Evolutionary conservation across 108 stramenopile genomes (phyloP), one percentile per base, ranked within the genome.

Genomic region (Mediolabrus comicus): DNA sequence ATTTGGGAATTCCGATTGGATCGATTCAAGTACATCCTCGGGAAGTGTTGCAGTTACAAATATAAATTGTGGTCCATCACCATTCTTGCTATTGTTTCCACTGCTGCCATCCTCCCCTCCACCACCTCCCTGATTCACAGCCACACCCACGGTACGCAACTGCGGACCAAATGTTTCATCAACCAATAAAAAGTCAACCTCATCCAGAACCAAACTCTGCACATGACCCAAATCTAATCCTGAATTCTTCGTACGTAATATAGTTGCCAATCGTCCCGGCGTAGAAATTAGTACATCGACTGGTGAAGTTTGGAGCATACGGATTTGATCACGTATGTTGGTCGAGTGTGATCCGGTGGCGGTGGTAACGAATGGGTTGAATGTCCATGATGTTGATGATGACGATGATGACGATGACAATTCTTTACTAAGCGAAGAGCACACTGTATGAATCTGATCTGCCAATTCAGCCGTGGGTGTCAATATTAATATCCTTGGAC

Each of bases 21-120:
- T 86, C 3, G 84, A 81, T 38, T 86, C 75, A 14, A 88, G 80
- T 35, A 97, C 83, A 10, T 67, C 62, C 65, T 92, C 79, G 1
- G 98, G 96, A 3, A 97, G 72, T 4, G 98, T 98, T 9, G 98
- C 98, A 0, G 96, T 94, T 46, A 95, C 95, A 81, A 98, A 98
- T 17, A 98, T 75, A 74, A 96, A 97, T 66, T 95, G 96, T 2
- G 88, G 81, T 35, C 72, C 72, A 19, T 52, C 46, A 24, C 17
- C 49, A 2, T 12, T 22, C 9, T 49, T n/a, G n/a, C 28, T 28
- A 12, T n/a, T 33, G 13, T 1, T n/a, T 10, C 1, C 17, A 1
- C 38, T 33, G 3, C 34, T 55, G 4, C 30, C 14, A 1, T 2
- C 10, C 9, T 24, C 34, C 6, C 62, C 46, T 14, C 62, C 62